Base-by-base conservation (phyloP, 2,329 filamentous ascomycete species). In the Eutypa lata region DNA sequence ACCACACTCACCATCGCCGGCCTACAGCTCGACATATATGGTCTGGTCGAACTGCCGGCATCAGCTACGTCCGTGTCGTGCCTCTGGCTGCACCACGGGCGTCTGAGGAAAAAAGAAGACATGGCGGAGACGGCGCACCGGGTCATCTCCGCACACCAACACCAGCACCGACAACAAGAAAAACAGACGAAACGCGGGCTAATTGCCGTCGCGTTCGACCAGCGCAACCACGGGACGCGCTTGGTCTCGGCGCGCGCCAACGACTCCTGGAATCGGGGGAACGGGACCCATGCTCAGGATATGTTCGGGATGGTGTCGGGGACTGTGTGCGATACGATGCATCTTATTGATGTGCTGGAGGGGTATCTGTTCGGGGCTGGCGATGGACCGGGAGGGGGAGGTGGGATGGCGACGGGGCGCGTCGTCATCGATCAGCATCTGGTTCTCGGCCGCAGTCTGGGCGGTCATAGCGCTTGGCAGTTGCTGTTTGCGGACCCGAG, bases 21-120 rank as follows among this genome's bases (percentile, higher is more conserved):
- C 46, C 83, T 97, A 50, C 77, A 89, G 10, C 84, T 88, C 48
- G 89, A 90, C 54, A 79, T 96, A 53, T 92, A 92, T 70, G 92
- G 93, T 18, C 81, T 96, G 2, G 74, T 84, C 28, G 90, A 96
- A 66, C 78, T 96, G 0, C 75, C 84, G 1, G 50, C 76, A 0
- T 53, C 67, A 3, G 70, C 75, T 18, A 71, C 78, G 14, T 74
- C 79, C 3, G 75, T 96, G 35, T 86, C 91, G 22, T 90, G 89
- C 63, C 81, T 97, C n/a, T 97, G 92, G 90, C 84, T 97, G 13
- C 82, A 97, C 18, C 91, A 97, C 67, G 90, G 90, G 2, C 84
- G 94, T 22, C 78, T 88, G 0, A 80, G 86, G 50, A 83, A 77
- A 0, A 86, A 89, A 65, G 82, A 83, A 51, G 81, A 81, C 57